phyloP scores from a whole-genome alignment of 2,329 filamentous ascomycete species.

The Juglanconis oblonga region DNA sequence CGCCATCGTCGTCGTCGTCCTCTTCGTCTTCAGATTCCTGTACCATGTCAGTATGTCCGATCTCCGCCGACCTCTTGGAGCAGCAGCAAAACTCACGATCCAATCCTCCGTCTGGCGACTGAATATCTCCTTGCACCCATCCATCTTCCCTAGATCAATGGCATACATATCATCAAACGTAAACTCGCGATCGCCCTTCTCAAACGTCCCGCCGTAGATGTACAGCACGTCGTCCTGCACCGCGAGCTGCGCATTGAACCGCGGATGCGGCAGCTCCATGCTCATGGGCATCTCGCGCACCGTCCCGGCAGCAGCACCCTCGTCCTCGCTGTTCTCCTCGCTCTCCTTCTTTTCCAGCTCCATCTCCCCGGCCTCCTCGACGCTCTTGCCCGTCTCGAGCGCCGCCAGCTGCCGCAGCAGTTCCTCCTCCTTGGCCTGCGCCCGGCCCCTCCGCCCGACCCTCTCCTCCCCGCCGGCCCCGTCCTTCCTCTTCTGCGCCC shows the following conservation, averaged over 20 bases:
- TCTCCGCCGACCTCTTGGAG: not conserved
- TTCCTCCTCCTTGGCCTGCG: conserved; percentile 89
- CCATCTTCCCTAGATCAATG: conserved; percentile 89
- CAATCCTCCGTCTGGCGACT: conserved; percentile 82
- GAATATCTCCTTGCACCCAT: conserved; percentile 91
- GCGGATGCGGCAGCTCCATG: conserved; percentile 81
- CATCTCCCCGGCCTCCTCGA: conserved; percentile 51
- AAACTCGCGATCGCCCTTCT: conserved; percentile 91
- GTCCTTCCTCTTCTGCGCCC: conserved; percentile 60
- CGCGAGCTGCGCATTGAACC: conserved; percentile 88
- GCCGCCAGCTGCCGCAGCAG: conserved; percentile 82
- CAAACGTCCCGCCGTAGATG: conserved; percentile 92
- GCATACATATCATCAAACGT: conserved; percentile 95
- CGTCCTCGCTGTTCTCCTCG: conserved; percentile 38
- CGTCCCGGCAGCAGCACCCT: conserved; percentile 56
- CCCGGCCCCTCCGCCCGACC: conserved; percentile 65
- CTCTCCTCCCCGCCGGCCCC: conserved; percentile 44
- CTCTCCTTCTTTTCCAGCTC: conserved; percentile 50
- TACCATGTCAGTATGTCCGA: conserved; percentile 24
- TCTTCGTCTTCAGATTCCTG: conserved; percentile 60
- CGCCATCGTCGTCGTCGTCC: conserved; percentile 57
- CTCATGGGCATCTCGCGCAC: conserved; percentile 62
- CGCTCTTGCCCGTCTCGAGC: conserved; percentile 69
- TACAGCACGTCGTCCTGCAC: conserved; percentile 92
- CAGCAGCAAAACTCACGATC: conserved; percentile 52